These are phyloP conservation scores for Elaeis oleifera DNA, from an alignment of 202 grass and related monocot genomes.

Conservation along the genomic window DNA sequence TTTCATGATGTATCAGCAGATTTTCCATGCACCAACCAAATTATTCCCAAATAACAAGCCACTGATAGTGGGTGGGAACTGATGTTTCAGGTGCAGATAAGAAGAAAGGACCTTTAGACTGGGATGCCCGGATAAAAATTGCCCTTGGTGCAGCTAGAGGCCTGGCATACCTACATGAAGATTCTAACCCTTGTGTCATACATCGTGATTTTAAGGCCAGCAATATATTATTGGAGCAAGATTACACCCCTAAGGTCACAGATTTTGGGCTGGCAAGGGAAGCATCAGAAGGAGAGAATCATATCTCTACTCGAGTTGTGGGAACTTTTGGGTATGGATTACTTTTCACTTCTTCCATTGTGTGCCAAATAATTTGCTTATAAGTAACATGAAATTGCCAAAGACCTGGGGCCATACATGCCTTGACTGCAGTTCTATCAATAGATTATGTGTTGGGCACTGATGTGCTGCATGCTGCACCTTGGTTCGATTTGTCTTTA, in stretches of 20 bases:
- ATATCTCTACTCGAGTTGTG: constrained; percentile 89
- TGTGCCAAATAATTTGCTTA: too few relatives aligned
- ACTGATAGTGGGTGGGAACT: neutral
- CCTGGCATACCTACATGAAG: constrained; percentile 91
- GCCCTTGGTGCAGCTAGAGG: constrained; percentile 94
- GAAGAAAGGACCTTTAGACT: constrained; percentile 60
- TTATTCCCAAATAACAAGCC: neutral
- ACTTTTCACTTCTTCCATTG: neutral
- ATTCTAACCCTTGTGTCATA: constrained; percentile 92
- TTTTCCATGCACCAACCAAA: neutral
- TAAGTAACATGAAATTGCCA: too few relatives aligned
- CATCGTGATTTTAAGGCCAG: constrained; percentile 93
- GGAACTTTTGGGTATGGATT: constrained; percentile 90
- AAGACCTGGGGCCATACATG: too few relatives aligned
- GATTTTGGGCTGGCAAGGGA: constrained; percentile 99
- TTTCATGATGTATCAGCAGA: too few relatives aligned
- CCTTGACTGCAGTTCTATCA: too few relatives aligned
- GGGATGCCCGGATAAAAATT: constrained; percentile 91
- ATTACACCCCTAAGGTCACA: constrained; percentile 92
- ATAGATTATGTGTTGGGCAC: too few relatives aligned
- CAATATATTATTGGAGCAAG: constrained; percentile 89
- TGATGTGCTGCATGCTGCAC: too few relatives aligned
- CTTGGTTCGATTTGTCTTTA: too few relatives aligned
- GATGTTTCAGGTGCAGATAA: constrained; percentile 62
- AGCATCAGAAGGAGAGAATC: constrained; percentile 62